Evolutionary conservation across 1,284 basidiomycete genomes (phyloP), one percentile per base, ranked within the genome.

Genomic region (Marasmius sp.): DNA sequence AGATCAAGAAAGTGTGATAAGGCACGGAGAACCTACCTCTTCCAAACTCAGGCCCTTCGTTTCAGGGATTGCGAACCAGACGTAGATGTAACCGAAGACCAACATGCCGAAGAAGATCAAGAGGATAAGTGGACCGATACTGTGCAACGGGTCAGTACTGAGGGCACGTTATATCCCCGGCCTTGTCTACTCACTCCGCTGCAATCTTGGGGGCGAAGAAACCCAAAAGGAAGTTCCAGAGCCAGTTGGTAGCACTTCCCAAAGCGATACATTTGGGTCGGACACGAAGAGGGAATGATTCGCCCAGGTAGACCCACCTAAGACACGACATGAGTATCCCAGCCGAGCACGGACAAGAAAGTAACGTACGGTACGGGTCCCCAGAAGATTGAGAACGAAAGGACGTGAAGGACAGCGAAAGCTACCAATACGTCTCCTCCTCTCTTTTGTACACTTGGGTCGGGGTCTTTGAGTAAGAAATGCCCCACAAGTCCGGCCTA

Each of bases 41-140:
- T 93, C 91, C 65, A 93, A 79, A 50, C 83, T 83, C 16, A 93
- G 81, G 6, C 88, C 89, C 70, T 85, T 88, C 12, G 88, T 89
- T 77, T 94, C 91, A n/a, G 90, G 89, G 52, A 92, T 84, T 73
- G 84, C 86, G 50, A 91, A 72, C 70, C 82, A 89, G 8, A 90
- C 85, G 68, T 88, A 91, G 61, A 85, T 70, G 67, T 81, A 85
- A 27, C 88, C 91, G 68, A 89, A 86, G 36, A 88, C 69, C 11
- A 92, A 80, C 82, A 89, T 87, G 64, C 91, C 90, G 69, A 87
- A 91, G 78, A 91, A 91, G 69, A 90, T 85, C 64, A 91, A 71
- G 52, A 92, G 77, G 71, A 93, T 92, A 63, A 91, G 79, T 16
- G 91, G 89, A 1, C 91, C 89, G 64, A 92, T 93, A 60, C 81